Conservation (phyloP, 1,284 basidiomycete genomes). For the Sporisorium exsertum region DNA sequence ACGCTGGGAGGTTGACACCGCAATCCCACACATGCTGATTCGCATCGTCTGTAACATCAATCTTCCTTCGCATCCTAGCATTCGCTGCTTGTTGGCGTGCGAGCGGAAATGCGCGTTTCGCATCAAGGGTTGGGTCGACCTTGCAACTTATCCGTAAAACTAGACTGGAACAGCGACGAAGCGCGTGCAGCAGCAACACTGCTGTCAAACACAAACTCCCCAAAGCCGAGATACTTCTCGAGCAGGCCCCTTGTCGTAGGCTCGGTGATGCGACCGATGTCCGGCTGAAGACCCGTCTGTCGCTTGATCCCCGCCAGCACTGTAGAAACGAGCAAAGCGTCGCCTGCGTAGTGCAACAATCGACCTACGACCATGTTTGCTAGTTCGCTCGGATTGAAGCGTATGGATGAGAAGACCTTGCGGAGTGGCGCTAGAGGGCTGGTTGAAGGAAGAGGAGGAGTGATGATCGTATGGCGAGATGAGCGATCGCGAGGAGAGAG, state of each 20-base stretch:
- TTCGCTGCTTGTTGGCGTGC: too few species aligned
- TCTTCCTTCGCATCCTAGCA: neutral
- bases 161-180: constrained; percentile 51
- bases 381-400: neutral
- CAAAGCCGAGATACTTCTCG: constrained; percentile 84
- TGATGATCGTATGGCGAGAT: neutral
- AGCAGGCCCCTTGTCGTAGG: constrained; percentile 80
- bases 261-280: constrained; percentile 70
- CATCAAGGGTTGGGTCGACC: constrained; percentile 9
- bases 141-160: constrained; percentile 24
- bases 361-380: constrained; percentile 73
- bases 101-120: neutral
- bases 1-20: neutral
- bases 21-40: neutral
- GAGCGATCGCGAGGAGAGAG: neutral
- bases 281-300: constrained; percentile 71
- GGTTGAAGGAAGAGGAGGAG: neutral
- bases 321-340: constrained; percentile 87
- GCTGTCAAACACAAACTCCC: constrained; percentile 84
- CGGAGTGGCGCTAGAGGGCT: neutral
- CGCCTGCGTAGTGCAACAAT: constrained; percentile 84
- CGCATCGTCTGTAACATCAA: neutral
- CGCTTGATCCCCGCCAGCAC: constrained; percentile 90
- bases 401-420: neutral
- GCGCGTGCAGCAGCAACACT: constrained; percentile 57